phyloP scores from a whole-genome alignment of 2,329 filamentous ascomycete species.

The Oidium heveae region DNA sequence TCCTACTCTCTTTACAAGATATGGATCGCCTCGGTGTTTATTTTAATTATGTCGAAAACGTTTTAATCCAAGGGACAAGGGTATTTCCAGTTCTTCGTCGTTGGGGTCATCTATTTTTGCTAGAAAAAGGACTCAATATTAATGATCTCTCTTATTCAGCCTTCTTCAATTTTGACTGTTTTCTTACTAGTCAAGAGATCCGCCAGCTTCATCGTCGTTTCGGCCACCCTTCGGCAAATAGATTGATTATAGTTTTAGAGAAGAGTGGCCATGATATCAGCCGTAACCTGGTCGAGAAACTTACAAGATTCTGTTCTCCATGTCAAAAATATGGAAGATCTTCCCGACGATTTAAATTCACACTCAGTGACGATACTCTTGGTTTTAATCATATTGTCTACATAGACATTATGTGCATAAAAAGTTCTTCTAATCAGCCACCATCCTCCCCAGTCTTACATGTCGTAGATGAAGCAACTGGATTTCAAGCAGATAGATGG shows the following conservation, averaged over 20 bases:
- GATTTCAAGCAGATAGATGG: slow-evolving; percentile 1
- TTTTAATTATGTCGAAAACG: background rate
- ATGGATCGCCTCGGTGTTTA: background rate
- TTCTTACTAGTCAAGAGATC: background rate
- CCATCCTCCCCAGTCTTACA: background rate
- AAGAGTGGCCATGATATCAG: background rate
- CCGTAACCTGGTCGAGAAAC: background rate
- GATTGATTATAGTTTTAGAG: background rate
- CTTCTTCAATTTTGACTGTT: background rate
- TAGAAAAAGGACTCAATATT: background rate
- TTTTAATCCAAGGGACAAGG: no score
- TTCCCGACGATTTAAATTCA: slow-evolving; percentile 2
- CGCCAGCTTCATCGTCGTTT: background rate
- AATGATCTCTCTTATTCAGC: no score
- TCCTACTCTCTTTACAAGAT: background rate
- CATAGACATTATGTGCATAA: background rate
- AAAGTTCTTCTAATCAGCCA: background rate
- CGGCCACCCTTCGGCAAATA: background rate
- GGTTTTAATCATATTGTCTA: background rate
- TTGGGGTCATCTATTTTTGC: background rate
- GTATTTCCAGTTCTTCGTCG: background rate
- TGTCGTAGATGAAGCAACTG: slow-evolving; percentile 1
- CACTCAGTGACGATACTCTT: background rate
- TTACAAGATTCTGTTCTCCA: slow-evolving; percentile 1
- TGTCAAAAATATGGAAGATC: slow-evolving; percentile 1